Evolutionary conservation across 768 basidiomycete species (phyloP).

Genomic region (Gyrodon lividus): DNA sequence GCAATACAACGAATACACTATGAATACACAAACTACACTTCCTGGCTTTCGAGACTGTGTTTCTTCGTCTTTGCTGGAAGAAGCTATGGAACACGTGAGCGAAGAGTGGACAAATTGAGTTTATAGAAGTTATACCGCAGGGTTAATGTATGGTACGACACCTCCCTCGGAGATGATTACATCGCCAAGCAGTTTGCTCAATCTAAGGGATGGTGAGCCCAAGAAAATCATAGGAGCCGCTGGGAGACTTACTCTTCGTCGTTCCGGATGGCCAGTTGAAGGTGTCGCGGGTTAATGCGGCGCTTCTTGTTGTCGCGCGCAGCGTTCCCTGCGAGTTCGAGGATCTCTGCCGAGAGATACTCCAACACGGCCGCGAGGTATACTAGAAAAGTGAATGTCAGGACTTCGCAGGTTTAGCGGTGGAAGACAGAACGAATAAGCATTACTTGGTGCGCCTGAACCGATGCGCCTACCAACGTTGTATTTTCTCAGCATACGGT

Average conservation of each 20-base stretch:
- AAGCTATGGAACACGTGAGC: slow-evolving; percentile 16
- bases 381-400: slow-evolving; percentile 42
- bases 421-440: neutral
- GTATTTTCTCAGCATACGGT: slow-evolving; percentile 83
- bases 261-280: slow-evolving; percentile 92
- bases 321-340: slow-evolving; percentile 89
- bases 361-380: slow-evolving; percentile 93
- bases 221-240: neutral
- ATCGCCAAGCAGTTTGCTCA: slow-evolving; percentile 69
- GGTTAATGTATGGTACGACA: slow-evolving; percentile 81
- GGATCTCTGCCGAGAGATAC: slow-evolving; percentile 90
- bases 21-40: slow-evolving; percentile 21
- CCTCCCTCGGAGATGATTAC: slow-evolving; percentile 96
- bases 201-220: slow-evolving; percentile 35
- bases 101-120: too few species aligned
- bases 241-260: slow-evolving; percentile 71
- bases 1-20: neutral
- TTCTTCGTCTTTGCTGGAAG: slow-evolving; percentile 33
- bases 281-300: slow-evolving; percentile 93
- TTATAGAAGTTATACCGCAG: slow-evolving; percentile 39
- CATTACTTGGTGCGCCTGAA: slow-evolving; percentile 76
- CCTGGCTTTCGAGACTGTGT: slow-evolving; percentile 32
- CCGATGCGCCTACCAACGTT: slow-evolving; percentile 88
- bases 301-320: slow-evolving; percentile 93
- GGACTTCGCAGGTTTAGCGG: neutral